These are phyloP conservation scores for Pyrus pyrifolia DNA, from an alignment of 306 rosid genomes.

Conservation along the genomic window DNA sequence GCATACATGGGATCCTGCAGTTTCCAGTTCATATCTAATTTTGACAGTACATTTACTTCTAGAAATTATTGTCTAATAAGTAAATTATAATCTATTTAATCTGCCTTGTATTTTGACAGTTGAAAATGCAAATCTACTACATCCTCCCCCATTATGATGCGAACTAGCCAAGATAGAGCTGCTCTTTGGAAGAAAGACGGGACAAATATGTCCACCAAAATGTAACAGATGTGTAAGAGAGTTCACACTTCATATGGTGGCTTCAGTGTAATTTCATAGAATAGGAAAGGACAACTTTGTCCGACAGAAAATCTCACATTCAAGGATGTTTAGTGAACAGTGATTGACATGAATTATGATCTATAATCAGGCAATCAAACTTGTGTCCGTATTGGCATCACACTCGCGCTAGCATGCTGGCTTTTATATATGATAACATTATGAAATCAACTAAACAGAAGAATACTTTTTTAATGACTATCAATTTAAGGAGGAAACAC, in stretches of 20 bases:
- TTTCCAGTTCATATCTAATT: background rate
- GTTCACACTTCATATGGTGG: background rate
- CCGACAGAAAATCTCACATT: background rate
- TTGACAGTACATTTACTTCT: background rate
- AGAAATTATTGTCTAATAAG: background rate
- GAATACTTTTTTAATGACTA: background rate
- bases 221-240: background rate
- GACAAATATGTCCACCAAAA: background rate
- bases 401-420: too few relatives aligned
- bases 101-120: background rate
- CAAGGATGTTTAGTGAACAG: too few relatives aligned
- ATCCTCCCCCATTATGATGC: background rate
- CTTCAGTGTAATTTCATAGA: background rate
- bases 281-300: background rate
- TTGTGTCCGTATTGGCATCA: too few relatives aligned
- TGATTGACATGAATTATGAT: background rate
- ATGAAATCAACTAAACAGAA: background rate
- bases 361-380: too few relatives aligned
- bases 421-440: background rate
- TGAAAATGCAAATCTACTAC: background rate
- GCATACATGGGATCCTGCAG: background rate
- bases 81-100: background rate
- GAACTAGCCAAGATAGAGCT: background rate
- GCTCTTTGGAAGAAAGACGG: background rate
- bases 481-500: background rate